phyloP scores from a whole-genome alignment of 2,329 filamentous ascomycete species.

The Colletotrichum sp. region DNA sequence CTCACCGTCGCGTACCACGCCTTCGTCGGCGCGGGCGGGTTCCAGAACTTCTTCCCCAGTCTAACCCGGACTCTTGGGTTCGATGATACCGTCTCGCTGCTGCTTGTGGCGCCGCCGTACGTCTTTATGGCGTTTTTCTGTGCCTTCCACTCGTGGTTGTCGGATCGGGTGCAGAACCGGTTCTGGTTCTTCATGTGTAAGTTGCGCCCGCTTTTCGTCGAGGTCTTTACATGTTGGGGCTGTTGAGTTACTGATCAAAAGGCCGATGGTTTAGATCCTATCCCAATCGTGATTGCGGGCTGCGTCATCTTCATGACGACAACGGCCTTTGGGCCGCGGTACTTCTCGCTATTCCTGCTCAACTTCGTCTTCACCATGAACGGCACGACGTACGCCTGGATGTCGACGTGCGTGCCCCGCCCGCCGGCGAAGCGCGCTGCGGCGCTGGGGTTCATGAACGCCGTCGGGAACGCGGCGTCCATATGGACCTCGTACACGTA shows the following conservation, averaged over 20 bases:
- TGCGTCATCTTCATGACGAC: constrained; percentile 61
- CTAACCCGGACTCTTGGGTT: neutral
- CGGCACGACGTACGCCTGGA: constrained; percentile 53
- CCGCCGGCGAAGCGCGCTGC: constrained; percentile 59
- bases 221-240: too few relatives aligned
- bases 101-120: neutral
- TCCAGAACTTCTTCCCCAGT: neutral
- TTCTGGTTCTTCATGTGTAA: neutral
- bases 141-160: neutral
- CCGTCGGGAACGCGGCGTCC: neutral
- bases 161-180: neutral
- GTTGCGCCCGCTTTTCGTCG: neutral
- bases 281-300: constrained; percentile 54
- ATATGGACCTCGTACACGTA: neutral
- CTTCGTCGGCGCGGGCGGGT: neutral
- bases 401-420: constrained; percentile 53
- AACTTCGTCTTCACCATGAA: constrained; percentile 61
- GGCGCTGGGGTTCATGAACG: neutral
- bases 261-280: constrained; percentile 38
- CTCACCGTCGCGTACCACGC: neutral
- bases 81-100: neutral
- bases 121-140: neutral
- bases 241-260: neutral
- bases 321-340: constrained; percentile 54
- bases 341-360: constrained; percentile 61